Evolutionary conservation across 371 early-diverging fungal genomes (phyloP).

Genomic region (Nosema muscidifuracis): DNA sequence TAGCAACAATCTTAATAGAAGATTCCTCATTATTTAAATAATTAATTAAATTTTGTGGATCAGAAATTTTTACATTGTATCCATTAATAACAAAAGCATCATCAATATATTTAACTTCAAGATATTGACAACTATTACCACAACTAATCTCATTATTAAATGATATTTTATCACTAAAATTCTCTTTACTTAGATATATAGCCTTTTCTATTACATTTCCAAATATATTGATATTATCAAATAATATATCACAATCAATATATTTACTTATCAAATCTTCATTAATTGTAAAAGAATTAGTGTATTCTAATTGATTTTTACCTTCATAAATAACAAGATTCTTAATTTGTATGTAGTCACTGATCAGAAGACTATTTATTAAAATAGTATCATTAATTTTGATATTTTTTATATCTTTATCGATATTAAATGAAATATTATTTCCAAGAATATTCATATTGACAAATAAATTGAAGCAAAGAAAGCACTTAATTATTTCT

Average conservation of each 20-base stretch:
- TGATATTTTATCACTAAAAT: neutral
- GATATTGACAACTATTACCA: neutral
- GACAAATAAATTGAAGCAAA: too few relatives aligned
- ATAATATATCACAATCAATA: neutral
- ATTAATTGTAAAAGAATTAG: too few relatives aligned
- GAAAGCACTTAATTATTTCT: too few relatives aligned
- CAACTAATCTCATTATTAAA: neutral
- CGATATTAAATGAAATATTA: too few relatives aligned
- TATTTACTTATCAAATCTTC: neutral
- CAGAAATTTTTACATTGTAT: neutral
- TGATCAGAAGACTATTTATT: too few relatives aligned
- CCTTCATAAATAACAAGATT: too few relatives aligned
- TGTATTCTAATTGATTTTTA: too few relatives aligned
- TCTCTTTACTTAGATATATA: neutral
- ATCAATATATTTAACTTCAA: neutral
- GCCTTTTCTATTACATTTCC: neutral
- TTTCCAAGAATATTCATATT: too few relatives aligned
- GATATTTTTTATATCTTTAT: too few relatives aligned
- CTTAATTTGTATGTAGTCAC: too few relatives aligned
- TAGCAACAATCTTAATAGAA: neutral
- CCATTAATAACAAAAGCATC: neutral
- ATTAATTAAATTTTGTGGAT: neutral
- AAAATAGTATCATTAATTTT: too few relatives aligned
- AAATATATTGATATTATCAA: neutral
- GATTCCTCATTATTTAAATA: neutral